These are phyloP conservation scores for Termitomyces sp. DNA, from an alignment of 768 basidiomycete genomes.

Conservation along the genomic window DNA sequence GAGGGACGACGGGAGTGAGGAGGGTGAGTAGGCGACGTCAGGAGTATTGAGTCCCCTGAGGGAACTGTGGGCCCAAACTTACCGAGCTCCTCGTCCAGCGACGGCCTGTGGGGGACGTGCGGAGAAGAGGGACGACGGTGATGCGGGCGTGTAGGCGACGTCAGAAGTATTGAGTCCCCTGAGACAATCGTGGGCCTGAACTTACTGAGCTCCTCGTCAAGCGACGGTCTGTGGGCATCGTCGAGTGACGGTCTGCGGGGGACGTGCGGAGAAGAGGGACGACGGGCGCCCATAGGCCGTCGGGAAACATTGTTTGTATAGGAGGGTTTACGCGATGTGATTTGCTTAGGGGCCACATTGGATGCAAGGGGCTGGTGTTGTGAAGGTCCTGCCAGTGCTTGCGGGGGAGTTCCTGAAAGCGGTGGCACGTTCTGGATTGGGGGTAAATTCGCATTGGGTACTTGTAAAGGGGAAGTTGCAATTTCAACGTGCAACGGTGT, in stretches of 20 bases:
- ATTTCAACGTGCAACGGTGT: background rate
- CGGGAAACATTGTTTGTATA: background rate
- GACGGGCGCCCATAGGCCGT: constrained; percentile 2
- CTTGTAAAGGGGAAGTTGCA: background rate
- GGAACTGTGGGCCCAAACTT: background rate
- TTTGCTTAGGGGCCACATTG: background rate
- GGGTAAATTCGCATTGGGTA: background rate
- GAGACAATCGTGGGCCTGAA: background rate
- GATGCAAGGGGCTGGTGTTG: background rate
- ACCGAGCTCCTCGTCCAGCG: background rate
- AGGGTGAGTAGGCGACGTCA: constrained; percentile 7
- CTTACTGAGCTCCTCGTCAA: background rate
- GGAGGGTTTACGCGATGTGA: background rate
- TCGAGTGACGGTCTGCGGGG: background rate
- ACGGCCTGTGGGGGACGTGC: background rate
- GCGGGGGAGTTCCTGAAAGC: background rate
- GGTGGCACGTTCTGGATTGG: background rate
- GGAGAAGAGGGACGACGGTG: background rate
- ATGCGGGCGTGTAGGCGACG: constrained; percentile 3
- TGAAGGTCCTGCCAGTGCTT: background rate
- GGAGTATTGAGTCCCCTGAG: too few relatives aligned
- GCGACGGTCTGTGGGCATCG: background rate
- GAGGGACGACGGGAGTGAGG: background rate
- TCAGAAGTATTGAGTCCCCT: background rate
- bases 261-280: background rate